Evolutionary conservation across 768 basidiomycete species (phyloP), one percentile per base, ranked within the genome.

Genomic region (Auricularia cornea): DNA sequence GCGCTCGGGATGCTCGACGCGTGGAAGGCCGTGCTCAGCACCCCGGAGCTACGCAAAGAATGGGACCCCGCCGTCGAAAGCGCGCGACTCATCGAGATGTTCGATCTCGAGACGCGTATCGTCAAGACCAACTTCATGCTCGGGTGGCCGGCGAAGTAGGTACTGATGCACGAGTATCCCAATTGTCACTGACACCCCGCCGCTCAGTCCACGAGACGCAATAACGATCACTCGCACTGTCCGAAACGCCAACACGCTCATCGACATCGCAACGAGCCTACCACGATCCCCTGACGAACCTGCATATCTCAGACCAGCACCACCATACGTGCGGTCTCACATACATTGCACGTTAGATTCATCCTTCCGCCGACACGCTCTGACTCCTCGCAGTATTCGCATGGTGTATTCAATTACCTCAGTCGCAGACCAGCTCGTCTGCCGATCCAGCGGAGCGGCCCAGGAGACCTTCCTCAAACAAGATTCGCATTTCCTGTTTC

Each of bases 101-200:
- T 96, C 63, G 95, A 97, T 74, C 84, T 85, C 44, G 82, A 83
- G 65, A 96, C 93, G 8, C 79, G 94, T 64, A 89, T 99, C 70
- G 82, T 83, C 26, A 93, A 91, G 77, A 97, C 94, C 0, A 91
- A 93, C 66, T 98, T 92, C 72, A 87, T 87, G 6, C 76, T 99
- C 11, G 96, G 96, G 1, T 99, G 96, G 96, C 96, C 96, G 63
- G 94, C 94, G 63, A 94, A 89, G 94, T 96, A 71, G 70, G 92
- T 82, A 16, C 38, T 28, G 5, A 16, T 33, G 32, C 11, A 26
- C 54, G 3, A 57, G 6, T 20, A 57, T 26, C 14, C 26, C 26
- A 28, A 57, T 30, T 31, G 6, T 8, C 20, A 30, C 59, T 35
- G 23, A 31, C 31, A 31, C 33, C 51, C 26, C 54, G 12, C 10